Evolutionary conservation across 345 rosid genomes (phyloP).

Genomic region (Theobroma cacao): DNA sequence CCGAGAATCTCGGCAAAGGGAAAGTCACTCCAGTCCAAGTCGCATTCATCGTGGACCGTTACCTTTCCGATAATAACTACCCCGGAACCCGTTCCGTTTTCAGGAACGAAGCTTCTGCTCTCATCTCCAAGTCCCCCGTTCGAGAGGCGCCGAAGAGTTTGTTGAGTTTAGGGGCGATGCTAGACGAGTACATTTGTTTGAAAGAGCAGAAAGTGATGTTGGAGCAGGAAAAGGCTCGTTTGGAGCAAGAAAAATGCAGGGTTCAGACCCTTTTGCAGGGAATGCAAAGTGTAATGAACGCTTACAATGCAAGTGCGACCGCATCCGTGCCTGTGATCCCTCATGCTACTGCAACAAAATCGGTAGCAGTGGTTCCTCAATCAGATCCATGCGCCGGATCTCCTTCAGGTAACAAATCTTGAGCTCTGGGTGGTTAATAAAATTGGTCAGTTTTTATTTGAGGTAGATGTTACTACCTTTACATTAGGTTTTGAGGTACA

Average conservation of each 20-base stretch:
- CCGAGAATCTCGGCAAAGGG: slow-evolving; percentile 50
- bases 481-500: background rate
- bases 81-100: slow-evolving; percentile 51
- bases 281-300: slow-evolving; percentile 70
- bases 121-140: slow-evolving; percentile 64
- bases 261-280: slow-evolving; percentile 63
- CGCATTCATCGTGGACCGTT: slow-evolving; percentile 83
- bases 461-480: background rate
- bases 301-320: slow-evolving; percentile 45
- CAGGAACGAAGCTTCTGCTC: slow-evolving; percentile 67
- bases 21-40: slow-evolving; percentile 72
- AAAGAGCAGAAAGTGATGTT: slow-evolving; percentile 65
- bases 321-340: slow-evolving; percentile 33
- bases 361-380: slow-evolving; percentile 21
- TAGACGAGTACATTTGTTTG: slow-evolving; percentile 65
- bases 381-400: slow-evolving; percentile 25
- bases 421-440: background rate
- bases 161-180: slow-evolving; percentile 61
- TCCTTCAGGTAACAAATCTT: slow-evolving; percentile 31
- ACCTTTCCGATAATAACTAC: slow-evolving; percentile 69
- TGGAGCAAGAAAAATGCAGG: slow-evolving; percentile 69
- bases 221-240: slow-evolving; percentile 54
- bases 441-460: background rate
- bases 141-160: slow-evolving; percentile 68
- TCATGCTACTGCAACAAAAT: slow-evolving; percentile 9